phyloP scores from a whole-genome alignment of 225 moss, liverwort and hornwort genomes.

The Asterella californica region DNA sequence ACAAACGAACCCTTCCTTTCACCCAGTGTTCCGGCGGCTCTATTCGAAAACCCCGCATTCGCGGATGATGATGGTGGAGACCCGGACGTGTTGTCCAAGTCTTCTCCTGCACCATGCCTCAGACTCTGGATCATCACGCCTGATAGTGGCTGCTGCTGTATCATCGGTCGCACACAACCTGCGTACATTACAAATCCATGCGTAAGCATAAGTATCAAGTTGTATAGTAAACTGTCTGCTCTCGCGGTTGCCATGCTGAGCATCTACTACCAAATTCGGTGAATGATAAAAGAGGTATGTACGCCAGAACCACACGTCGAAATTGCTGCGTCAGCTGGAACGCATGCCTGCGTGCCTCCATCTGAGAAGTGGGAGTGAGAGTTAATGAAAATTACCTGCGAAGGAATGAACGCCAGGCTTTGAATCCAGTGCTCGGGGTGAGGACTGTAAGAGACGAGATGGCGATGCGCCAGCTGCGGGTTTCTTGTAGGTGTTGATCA shows the following conservation, averaged over 20 bases:
- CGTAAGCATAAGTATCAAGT: not conserved
- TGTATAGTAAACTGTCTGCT: not conserved
- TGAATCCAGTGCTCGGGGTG: constrained; percentile 12
- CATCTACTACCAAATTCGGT: not conserved
- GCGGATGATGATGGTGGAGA: constrained; percentile 20
- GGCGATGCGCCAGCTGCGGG: constrained; percentile 9
- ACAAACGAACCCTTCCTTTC: constrained; percentile 47
- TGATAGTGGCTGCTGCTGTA: constrained; percentile 7
- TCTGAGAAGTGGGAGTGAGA: not conserved
- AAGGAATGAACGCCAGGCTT: constrained; percentile 25
- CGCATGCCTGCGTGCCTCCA: no score
- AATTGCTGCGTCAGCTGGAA: not conserved
- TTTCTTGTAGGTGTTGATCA: constrained; percentile 27
- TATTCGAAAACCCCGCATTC: constrained; percentile 45
- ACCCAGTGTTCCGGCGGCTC: constrained; percentile 53
- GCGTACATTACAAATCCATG: not conserved
- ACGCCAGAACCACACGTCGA: no score
- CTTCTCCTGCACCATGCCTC: not conserved
- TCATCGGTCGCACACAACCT: constrained; percentile 22
- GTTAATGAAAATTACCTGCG: constrained; percentile 30
- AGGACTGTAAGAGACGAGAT: constrained; percentile 19
- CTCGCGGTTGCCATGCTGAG: not conserved
- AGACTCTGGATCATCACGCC: constrained; percentile 11
- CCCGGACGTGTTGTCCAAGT: constrained; percentile 36
- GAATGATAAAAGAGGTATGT: not conserved